A percentile compares a stretch with the other conserved stretches of the same genome.
Conservation (phyloP, 2,329 filamentous ascomycete genomes). For the Pestalotiopsis sp. region DNA sequence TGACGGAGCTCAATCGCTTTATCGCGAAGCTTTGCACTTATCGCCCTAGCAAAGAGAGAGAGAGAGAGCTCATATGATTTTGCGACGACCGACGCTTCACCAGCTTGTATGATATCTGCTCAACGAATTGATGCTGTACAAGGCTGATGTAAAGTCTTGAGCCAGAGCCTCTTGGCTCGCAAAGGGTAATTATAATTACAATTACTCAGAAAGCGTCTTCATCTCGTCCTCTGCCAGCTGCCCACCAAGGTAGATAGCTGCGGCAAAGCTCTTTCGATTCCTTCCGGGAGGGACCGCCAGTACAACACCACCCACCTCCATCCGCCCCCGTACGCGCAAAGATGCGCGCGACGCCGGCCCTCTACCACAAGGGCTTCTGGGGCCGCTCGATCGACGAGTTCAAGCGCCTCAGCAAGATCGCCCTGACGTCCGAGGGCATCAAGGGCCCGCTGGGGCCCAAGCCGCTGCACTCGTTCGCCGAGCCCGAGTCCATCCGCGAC, state of each 20-base stretch:
- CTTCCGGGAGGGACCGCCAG: not conserved
- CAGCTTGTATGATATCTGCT: not conserved
- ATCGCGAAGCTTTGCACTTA: not conserved
- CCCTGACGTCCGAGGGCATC: constrained; percentile 69
- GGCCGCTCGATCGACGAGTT: constrained; percentile 63
- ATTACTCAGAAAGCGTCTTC: not conserved
- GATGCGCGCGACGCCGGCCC: constrained; percentile 51
- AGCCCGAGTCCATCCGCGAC: constrained; percentile 44
- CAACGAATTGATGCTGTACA: not conserved
- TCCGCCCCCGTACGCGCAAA: constrained; percentile 14
- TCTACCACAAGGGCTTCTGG: constrained; percentile 55
- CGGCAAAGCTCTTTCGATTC: not conserved
- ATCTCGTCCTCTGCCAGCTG: not conserved
- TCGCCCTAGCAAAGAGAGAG: not conserved
- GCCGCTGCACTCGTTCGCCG: constrained; percentile 65
- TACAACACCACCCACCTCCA: too few relatives aligned
- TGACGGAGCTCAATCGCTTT: constrained; percentile 4
- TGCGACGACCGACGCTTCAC: not conserved
- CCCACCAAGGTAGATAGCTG: not conserved
- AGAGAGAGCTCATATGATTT: not conserved
- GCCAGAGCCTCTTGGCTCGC: constrained; percentile 34
- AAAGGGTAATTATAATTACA: not conserved
- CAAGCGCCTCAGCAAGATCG: constrained; percentile 58
- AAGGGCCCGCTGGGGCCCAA: constrained; percentile 65
- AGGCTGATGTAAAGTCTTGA: constrained; percentile 29